Evolutionary conservation across 257 asterid species (phyloP), one percentile per base, ranked within the genome.

Genomic region (Solanum paucissectum): DNA sequence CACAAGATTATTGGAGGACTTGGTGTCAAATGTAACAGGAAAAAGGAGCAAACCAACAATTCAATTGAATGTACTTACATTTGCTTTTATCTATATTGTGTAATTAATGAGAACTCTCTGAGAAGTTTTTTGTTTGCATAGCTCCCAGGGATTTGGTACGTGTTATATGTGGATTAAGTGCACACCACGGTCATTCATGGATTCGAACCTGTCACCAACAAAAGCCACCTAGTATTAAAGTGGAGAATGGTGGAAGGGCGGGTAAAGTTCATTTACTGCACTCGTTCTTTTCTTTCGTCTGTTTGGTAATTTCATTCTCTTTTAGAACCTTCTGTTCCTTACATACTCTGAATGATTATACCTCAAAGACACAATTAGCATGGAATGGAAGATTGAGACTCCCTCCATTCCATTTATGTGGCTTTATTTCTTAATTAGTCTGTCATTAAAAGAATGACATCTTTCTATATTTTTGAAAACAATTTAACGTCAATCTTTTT

Each of bases 1-100:
- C 83, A 91, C 93, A 1, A 89, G 93, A 94, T 95, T 95, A 91
- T 93, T 95, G 91, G 93, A 91, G 90, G 76, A 42, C n/a, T 60
- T 84, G 87, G 52, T 60, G 76, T 34, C 76, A 33, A 84, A 33
- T 33, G 74, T 58, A 20, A 34, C 75, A 13, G 37, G 86, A 32
- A 83, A 83, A 83, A 34, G 74, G 9, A 34, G 33, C 75, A 68
- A 0, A 10, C 75, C 75, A 68, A 68, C 75, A 68, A 27, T 68
- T 68, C 75, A 68, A 12, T 21, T 68, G 75, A 25, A 27, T 68
- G 21, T 68, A 2, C 18, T 68, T 68, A 12, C 33, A 27, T 68
- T 68, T 68, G 23, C 37, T 62, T 68, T 12, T 12, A 68, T 68
- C 75, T 68, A 29, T 68, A 12, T 25, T 4, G 2, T 27, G 36